Base-by-base conservation (phyloP, 1,284 basidiomycete genomes). In the Paramarasmius palmivorus region DNA sequence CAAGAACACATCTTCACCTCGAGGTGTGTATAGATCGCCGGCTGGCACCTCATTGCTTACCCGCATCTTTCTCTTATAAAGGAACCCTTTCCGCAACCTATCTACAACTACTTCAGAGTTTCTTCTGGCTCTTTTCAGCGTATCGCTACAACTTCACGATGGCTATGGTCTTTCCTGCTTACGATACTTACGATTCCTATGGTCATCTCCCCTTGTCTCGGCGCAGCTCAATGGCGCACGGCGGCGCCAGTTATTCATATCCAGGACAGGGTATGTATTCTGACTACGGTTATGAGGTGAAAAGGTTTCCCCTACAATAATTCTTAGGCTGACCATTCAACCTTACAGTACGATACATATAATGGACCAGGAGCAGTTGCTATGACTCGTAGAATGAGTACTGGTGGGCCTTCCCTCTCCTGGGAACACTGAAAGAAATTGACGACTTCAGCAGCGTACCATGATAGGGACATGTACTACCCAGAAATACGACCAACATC, bases 401-500 rank as follows among this genome's bases (percentile, higher is more conserved):
- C 22, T 15, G 44, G 44, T 46, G 14, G n/a, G 44, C 35, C 17
- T 32, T 32, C n/a, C 32, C 49, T 60, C 66, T 4, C 75, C 73
- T 55, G 76, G 74, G 57, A 58, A 60, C 22, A 44, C 67, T 70
- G 41, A 68, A 70, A 20, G 34, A 64, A 69, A 50, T 53, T 70
- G 59, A 65, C 64, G 59, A 62, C 65, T 52, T 58, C 67, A 61
- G 45, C 65, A 64, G 42, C 71, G 65, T 53, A 65, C 68, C 45
- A 66, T 73, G 41, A 67, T 70, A n/a, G n/a, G n/a, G 59, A 59
- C 63, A 46, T 64, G 70, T 22, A 67, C 71, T 66, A 59, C 68
- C 23, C 54, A 57, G 58, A 15, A 53, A 59, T 17, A 61, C 66
- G 60, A 57, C 59, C 61, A 17, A 17, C 41, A 5, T 55, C 54